Evolutionary conservation across 2,329 filamentous ascomycete species (phyloP).

Genomic region (Monosporascus sp.): DNA sequence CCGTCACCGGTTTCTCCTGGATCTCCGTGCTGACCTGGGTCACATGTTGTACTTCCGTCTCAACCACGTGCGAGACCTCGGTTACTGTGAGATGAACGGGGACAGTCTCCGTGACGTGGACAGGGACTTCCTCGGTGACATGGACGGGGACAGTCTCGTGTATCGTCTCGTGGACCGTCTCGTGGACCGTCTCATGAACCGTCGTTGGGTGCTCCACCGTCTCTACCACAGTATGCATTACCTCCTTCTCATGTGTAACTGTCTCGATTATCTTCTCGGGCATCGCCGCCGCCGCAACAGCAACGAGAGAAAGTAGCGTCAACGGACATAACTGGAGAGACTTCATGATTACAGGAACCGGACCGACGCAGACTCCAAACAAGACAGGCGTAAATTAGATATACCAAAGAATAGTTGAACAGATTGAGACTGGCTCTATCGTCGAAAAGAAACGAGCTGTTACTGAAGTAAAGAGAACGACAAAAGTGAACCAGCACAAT

Average conservation of each 20-base stretch:
- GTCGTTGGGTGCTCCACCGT: background rate
- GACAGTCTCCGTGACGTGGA: background rate
- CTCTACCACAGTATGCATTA: background rate
- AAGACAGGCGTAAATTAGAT: background rate
- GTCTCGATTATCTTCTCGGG: background rate
- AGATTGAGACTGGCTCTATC: background rate
- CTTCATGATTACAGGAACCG: background rate
- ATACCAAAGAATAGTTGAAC: background rate
- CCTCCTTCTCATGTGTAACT: background rate
- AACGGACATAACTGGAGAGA: background rate
- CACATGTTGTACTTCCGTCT: background rate
- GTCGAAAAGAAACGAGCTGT: background rate
- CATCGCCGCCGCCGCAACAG: background rate
- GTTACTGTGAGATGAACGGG: background rate
- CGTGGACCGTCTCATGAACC: background rate
- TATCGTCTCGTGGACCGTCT: background rate
- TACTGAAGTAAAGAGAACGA: background rate
- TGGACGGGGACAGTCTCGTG: background rate
- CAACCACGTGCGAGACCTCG: background rate
- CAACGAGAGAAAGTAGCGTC: background rate
- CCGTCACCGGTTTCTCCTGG: background rate
- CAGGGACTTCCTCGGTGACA: background rate
- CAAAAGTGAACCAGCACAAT: background rate
- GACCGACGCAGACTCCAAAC: background rate
- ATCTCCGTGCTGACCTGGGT: background rate